Conservation (phyloP, 164 flowering plant species). For the Vitis amurensis region DNA sequence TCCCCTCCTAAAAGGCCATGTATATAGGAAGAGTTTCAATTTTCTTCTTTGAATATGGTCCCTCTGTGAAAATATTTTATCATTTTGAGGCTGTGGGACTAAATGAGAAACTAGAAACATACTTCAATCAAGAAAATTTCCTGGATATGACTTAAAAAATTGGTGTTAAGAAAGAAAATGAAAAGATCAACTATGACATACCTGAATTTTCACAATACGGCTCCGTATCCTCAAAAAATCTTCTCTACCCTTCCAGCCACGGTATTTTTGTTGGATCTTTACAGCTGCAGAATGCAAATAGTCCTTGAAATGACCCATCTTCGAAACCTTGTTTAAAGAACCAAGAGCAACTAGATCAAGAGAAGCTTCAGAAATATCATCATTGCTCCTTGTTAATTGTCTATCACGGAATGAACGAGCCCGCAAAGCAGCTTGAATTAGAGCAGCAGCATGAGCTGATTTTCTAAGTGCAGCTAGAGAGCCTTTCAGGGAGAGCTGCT, state of each 20-base stretch:
- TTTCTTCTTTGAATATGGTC: no score
- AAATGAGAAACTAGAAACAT: no score
- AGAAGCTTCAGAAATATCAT: slow-evolving; percentile 35
- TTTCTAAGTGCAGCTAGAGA: slow-evolving; percentile 64
- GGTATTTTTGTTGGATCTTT: slow-evolving; percentile 64
- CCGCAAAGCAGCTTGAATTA: slow-evolving; percentile 59
- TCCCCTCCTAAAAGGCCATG: no score
- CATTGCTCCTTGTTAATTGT: slow-evolving; percentile 25
- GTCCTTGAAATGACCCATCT: slow-evolving; percentile 40
- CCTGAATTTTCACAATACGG: slow-evolving; percentile 77
- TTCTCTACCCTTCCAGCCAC: slow-evolving; percentile 71
- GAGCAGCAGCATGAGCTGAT: slow-evolving; percentile 69
- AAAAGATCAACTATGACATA: slow-evolving; percentile 7
- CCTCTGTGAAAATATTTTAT: no score
- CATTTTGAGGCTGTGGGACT: no score
- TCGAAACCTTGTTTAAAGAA: slow-evolving; percentile 34
- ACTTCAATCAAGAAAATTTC: no score
- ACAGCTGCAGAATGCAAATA: slow-evolving; percentile 61
- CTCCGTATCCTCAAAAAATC: slow-evolving; percentile 58
- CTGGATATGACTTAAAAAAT: no score
- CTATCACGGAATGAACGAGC: slow-evolving; percentile 48
- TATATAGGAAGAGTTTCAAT: no score
- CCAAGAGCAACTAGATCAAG: slow-evolving; percentile 41
- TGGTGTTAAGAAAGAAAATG: background rate
- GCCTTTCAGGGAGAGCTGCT: slow-evolving; percentile 39